Evolutionary conservation across 2,329 filamentous ascomycete species (phyloP).

Genomic region (Diaporthe batatas): DNA sequence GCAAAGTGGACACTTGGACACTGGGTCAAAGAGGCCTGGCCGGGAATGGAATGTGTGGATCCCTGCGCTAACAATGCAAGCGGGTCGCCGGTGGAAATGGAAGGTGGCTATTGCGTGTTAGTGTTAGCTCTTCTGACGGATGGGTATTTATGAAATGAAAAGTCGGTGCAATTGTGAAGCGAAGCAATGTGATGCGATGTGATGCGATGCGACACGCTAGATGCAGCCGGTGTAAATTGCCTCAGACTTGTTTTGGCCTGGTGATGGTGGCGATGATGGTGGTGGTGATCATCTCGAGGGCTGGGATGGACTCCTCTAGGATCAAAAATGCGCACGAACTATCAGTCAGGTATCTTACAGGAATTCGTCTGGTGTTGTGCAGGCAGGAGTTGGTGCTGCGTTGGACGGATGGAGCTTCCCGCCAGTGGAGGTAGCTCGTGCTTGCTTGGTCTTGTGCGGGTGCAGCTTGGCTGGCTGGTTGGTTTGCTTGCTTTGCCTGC

Average conservation of each 20-base stretch:
- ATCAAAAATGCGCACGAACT: conserved; percentile 13
- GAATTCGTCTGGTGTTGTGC: conserved; percentile 13
- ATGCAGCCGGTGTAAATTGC: not conserved
- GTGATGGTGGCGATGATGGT: not conserved
- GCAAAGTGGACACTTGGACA: conserved; percentile 30
- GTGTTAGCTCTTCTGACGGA: conserved; percentile 23
- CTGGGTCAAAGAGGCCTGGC: conserved; percentile 32
- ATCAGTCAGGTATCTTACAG: not conserved
- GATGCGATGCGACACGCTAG: conserved; percentile 1
- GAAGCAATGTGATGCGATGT: not conserved
- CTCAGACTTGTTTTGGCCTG: not conserved
- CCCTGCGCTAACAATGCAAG: conserved; percentile 37
- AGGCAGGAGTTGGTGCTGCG: conserved; percentile 18
- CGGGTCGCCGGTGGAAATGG: conserved; percentile 30
- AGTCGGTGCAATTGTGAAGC: not conserved
- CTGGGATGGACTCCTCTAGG: not conserved
- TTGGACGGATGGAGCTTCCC: conserved; percentile 23
- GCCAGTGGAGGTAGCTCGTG: conserved; percentile 18
- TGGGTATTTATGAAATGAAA: not conserved
- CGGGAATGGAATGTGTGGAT: conserved; percentile 36
- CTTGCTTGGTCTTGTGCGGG: not conserved
- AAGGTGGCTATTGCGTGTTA: conserved; percentile 4
- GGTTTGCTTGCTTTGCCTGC: not conserved
- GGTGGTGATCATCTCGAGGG: not conserved
- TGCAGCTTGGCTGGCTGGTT: not conserved